These are phyloP conservation scores for Cystobasidiaceae sp. DNA, from an alignment of 1,284 basidiomycete species.

Conservation along the genomic window DNA sequence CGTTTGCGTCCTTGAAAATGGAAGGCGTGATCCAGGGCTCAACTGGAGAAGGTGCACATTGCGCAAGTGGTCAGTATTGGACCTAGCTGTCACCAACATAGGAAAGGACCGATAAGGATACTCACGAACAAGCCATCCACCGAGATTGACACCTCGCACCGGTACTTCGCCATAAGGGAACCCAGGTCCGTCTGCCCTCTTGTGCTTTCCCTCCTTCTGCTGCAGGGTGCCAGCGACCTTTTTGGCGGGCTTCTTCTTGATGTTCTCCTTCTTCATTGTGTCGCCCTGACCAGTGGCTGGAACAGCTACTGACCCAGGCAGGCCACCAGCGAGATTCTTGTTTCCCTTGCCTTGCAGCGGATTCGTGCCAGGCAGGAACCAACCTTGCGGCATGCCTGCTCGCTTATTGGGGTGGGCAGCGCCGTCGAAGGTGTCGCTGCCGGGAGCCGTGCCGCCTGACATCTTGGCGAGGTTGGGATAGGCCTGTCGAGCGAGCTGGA, in stretches of 20 bases:
- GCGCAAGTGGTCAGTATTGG: not conserved
- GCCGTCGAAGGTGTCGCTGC: not conserved
- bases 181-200: not conserved
- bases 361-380: not conserved
- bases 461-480: slow-evolving; percentile 5
- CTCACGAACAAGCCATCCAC: slow-evolving; percentile 29
- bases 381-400: slow-evolving; percentile 21
- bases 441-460: not conserved
- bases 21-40: slow-evolving; percentile 32
- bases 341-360: not conserved
- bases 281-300: not conserved
- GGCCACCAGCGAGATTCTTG: no score
- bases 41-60: not conserved
- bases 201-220: not conserved
- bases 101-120: not conserved
- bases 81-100: not conserved
- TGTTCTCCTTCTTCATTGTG: not conserved
- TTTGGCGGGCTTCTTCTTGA: not conserved
- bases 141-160: slow-evolving; percentile 31
- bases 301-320: no score
- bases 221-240: not conserved
- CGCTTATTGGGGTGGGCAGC: not conserved
- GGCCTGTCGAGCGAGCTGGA: slow-evolving; percentile 16
- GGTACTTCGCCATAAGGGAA: slow-evolving; percentile 13
- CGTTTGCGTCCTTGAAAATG: slow-evolving; percentile 16